phyloP scores from a whole-genome alignment of 1,284 basidiomycete genomes.

The Coniophora puteana region DNA sequence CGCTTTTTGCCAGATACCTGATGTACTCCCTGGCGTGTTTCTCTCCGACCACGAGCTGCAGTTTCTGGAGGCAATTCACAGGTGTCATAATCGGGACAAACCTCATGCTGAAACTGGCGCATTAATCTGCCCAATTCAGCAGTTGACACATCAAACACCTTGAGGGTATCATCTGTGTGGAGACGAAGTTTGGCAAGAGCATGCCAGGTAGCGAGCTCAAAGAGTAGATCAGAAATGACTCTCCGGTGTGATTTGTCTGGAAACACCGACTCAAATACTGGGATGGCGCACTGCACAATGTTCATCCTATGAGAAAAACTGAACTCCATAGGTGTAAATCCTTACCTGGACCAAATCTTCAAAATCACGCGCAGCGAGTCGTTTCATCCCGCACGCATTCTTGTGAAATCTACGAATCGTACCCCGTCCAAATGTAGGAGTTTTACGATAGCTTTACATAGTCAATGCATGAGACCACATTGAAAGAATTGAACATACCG shows the following conservation, averaged over 20 bases:
- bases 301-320: background rate
- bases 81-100: conserved; percentile 15
- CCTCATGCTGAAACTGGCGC: conserved; percentile 12
- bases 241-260: conserved; percentile 12
- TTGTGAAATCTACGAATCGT: conserved; percentile 24
- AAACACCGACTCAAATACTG: conserved; percentile 22
- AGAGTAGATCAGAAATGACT: conserved; percentile 20
- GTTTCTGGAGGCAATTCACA: conserved; percentile 21
- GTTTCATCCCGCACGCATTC: conserved; percentile 27
- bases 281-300: conserved; percentile 18
- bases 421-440: conserved; percentile 22
- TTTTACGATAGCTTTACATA: conserved; percentile 7
- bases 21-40: conserved; percentile 3
- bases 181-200: conserved; percentile 13
- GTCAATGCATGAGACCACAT: background rate
- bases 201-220: conserved; percentile 21
- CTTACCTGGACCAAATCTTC: conserved; percentile 24
- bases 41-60: conserved; percentile 7
- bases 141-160: conserved; percentile 37
- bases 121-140: conserved; percentile 19
- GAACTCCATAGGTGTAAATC: conserved; percentile 13
- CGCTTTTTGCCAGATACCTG: background rate
- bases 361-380: conserved; percentile 26
- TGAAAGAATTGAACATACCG: conserved; percentile 13
- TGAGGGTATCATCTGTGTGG: conserved; percentile 25